These are phyloP conservation scores for Citrullus colocynthis DNA, from an alignment of 306 rosid genomes.

Conservation along the genomic window DNA sequence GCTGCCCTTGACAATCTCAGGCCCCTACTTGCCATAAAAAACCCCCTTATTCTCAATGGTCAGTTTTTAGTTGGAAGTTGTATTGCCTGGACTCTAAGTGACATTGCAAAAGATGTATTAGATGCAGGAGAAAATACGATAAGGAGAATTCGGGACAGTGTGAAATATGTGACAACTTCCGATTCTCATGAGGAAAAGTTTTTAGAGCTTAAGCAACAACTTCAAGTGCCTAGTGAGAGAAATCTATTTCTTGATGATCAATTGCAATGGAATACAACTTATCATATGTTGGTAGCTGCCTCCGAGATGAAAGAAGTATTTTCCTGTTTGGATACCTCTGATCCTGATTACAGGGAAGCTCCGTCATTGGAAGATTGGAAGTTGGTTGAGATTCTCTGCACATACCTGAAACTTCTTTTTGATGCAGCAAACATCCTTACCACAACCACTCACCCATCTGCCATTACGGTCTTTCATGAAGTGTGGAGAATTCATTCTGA, in stretches of 20 bases:
- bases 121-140: constrained; percentile 31
- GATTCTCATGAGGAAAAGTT: constrained; percentile 78
- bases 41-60: constrained; percentile 73
- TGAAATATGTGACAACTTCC: constrained; percentile 80
- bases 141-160: constrained; percentile 61
- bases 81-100: constrained; percentile 62
- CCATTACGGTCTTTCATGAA: constrained; percentile 68
- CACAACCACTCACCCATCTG: constrained; percentile 46
- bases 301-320: constrained; percentile 77
- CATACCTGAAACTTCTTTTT: constrained; percentile 54
- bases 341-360: constrained; percentile 70
- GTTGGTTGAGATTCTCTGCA: constrained; percentile 59
- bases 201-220: constrained; percentile 64
- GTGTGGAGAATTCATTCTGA: constrained; percentile 88
- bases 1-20: constrained; percentile 57
- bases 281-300: constrained; percentile 76
- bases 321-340: constrained; percentile 68
- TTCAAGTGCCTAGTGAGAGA: constrained; percentile 81
- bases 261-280: constrained; percentile 76
- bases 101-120: constrained; percentile 55
- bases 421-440: constrained; percentile 68
- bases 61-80: constrained; percentile 68
- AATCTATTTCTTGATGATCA: constrained; percentile 67
- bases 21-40: constrained; percentile 58
- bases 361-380: constrained; percentile 82